phyloP scores from a whole-genome alignment of 257 asterid species.

The Asclepias syriaca region DNA sequence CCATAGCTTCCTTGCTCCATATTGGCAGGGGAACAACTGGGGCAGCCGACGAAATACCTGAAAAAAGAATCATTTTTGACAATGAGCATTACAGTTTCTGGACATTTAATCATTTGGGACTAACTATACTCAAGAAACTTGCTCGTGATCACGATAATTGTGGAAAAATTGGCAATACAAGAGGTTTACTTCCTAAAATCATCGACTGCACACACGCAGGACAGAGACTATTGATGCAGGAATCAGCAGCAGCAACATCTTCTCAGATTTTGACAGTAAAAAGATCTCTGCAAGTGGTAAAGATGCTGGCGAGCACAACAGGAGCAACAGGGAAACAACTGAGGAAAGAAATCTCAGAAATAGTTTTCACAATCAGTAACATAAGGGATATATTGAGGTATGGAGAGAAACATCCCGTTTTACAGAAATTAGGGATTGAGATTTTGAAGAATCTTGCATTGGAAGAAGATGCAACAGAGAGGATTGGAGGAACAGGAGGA shows the following conservation, averaged over 20 bases:
- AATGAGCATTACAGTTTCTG: slow-evolving; percentile 47
- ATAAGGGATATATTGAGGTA: slow-evolving; percentile 59
- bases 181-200: slow-evolving; percentile 73
- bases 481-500: slow-evolving; percentile 80
- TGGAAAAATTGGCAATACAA: slow-evolving; percentile 73
- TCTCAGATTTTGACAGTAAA: slow-evolving; percentile 67
- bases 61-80: slow-evolving; percentile 44
- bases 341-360: slow-evolving; percentile 76
- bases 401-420: slow-evolving; percentile 62
- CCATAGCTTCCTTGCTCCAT: slow-evolving; percentile 69
- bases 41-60: slow-evolving; percentile 67
- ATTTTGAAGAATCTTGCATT: slow-evolving; percentile 57
- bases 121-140: slow-evolving; percentile 74
- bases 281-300: slow-evolving; percentile 69
- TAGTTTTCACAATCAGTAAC: slow-evolving; percentile 70
- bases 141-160: slow-evolving; percentile 85
- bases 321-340: slow-evolving; percentile 71
- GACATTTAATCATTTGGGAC: slow-evolving; percentile 81
- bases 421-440: slow-evolving; percentile 71
- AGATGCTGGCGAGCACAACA: slow-evolving; percentile 66
- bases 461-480: slow-evolving; percentile 83
- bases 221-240: slow-evolving; percentile 48
- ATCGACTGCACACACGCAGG: slow-evolving; percentile 76
- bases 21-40: slow-evolving; percentile 42
- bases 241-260: slow-evolving; percentile 39